These are phyloP conservation scores for Cladorrhinum sp. DNA, from an alignment of 2,329 filamentous ascomycete genomes.

Conservation along the genomic window DNA sequence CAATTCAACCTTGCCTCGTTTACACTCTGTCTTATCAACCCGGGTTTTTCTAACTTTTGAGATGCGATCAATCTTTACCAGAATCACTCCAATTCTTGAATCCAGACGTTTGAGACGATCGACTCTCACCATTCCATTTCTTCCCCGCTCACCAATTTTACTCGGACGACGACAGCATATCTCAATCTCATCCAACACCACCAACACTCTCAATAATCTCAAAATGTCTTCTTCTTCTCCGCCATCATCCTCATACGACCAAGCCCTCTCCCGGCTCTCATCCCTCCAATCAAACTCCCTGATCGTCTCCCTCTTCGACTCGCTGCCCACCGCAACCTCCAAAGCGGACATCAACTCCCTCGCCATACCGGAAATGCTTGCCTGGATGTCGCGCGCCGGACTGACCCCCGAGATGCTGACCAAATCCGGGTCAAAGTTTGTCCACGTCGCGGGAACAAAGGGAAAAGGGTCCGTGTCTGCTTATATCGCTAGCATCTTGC, in stretches of 20 bases:
- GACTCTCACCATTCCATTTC: not conserved
- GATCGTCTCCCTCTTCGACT: conserved; percentile 53
- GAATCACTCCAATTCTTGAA: not conserved
- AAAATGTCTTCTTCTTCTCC: conserved; percentile 12
- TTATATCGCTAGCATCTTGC: conserved; percentile 76
- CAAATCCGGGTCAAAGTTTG: conserved; percentile 43
- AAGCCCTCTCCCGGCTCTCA: conserved; percentile 71
- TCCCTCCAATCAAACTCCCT: conserved; percentile 77
- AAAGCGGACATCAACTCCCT: conserved; percentile 59
- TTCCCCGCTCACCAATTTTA: not conserved
- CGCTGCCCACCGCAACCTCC: conserved; percentile 52
- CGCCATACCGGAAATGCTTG: conserved; percentile 77
- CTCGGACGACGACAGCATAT: too few relatives aligned
- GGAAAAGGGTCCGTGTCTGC: conserved; percentile 89
- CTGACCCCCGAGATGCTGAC: conserved; percentile 55
- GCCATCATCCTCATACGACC: conserved; percentile 45
- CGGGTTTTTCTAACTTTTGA: not conserved
- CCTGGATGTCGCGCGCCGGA: conserved; percentile 72
- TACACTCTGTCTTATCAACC: not conserved
- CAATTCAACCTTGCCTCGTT: not conserved
- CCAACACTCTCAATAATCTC: conserved; percentile 3
- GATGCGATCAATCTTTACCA: not conserved
- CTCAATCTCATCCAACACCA: not conserved
- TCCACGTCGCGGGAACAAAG: conserved; percentile 92
- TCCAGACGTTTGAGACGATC: too few relatives aligned